phyloP scores from a whole-genome alignment of 2,329 filamentous ascomycete genomes.

The Thielaviopsis musarum region DNA sequence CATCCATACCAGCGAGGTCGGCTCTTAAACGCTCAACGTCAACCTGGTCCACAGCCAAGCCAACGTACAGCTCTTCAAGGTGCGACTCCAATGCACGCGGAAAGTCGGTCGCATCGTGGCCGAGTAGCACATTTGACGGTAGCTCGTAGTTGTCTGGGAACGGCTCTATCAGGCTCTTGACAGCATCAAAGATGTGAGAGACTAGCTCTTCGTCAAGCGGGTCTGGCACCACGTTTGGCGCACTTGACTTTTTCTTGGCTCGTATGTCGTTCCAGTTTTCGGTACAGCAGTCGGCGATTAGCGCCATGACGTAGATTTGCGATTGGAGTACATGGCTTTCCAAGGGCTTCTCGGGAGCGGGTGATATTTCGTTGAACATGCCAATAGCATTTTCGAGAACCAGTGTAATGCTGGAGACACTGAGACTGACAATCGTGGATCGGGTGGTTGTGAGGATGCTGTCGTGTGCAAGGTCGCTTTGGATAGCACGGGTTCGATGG shows the following conservation, averaged over 20 bases:
- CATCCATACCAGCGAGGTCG: constrained; percentile 29
- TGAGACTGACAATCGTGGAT: constrained; percentile 43
- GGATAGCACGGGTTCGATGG: constrained; percentile 41
- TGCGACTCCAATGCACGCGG: constrained; percentile 5
- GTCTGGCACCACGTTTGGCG: constrained; percentile 18
- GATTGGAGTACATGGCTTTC: constrained; percentile 42
- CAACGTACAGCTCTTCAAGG: constrained; percentile 7
- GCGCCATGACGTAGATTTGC: constrained; percentile 45
- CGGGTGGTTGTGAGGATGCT: constrained; percentile 44
- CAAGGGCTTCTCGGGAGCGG: constrained; percentile 31
- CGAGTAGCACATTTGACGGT: constrained; percentile 39
- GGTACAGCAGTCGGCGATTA: constrained; percentile 48
- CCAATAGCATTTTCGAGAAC: constrained; percentile 41
- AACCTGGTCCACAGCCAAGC: constrained; percentile 4
- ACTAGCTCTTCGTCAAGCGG: constrained; percentile 34
- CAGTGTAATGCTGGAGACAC: constrained; percentile 32
- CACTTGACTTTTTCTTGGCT: constrained; percentile 12
- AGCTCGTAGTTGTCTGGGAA: constrained; percentile 40
- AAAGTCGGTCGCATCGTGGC: constrained; percentile 8
- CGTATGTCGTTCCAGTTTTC: constrained; percentile 38
- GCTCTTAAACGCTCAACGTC: constrained; percentile 6
- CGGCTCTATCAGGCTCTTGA: constrained; percentile 41
- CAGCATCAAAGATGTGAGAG: constrained; percentile 34
- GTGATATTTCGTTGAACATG: constrained; percentile 40
- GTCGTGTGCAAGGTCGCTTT: constrained; percentile 41